These are phyloP conservation scores for Chiua virens DNA, from an alignment of 768 basidiomycete genomes.

Conservation along the genomic window DNA sequence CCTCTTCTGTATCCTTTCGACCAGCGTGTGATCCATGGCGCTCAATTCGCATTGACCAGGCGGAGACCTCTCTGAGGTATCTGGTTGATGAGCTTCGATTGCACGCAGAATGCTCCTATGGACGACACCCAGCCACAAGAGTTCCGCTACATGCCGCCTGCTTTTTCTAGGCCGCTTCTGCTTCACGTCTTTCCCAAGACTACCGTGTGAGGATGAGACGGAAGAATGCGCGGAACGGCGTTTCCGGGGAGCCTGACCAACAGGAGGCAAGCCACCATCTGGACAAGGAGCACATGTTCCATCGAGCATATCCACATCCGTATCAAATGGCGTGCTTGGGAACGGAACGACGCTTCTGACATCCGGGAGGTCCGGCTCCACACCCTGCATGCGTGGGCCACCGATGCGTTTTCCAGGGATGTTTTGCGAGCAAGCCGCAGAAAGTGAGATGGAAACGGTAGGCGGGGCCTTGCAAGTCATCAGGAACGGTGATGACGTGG, in stretches of 20 bases:
- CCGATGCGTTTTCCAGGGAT: neutral
- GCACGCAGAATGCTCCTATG: slow-evolving; percentile 34
- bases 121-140: slow-evolving; percentile 37
- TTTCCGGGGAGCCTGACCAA: slow-evolving; percentile 21
- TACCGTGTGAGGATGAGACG: slow-evolving; percentile 22
- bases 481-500: slow-evolving; percentile 16
- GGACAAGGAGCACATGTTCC: slow-evolving; percentile 17
- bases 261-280: neutral
- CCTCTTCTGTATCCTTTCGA: slow-evolving; percentile 31
- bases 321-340: slow-evolving; percentile 29
- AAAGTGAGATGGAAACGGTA: slow-evolving; percentile 39
- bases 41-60: slow-evolving; percentile 11
- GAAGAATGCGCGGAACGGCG: slow-evolving; percentile 36
- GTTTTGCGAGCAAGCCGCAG: slow-evolving; percentile 31
- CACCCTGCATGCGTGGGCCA: slow-evolving; percentile 5
- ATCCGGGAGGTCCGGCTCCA: slow-evolving; percentile 26
- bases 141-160: slow-evolving; percentile 33
- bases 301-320: slow-evolving; percentile 30
- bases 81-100: slow-evolving; percentile 18
- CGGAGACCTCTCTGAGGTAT: neutral
- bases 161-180: slow-evolving; percentile 34
- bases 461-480: slow-evolving; percentile 36
- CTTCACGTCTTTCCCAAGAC: slow-evolving; percentile 12
- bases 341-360: slow-evolving; percentile 38
- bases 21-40: slow-evolving; percentile 35